Conservation (phyloP, 2,329 filamentous ascomycete species). For the Cytospora schulzeri region DNA sequence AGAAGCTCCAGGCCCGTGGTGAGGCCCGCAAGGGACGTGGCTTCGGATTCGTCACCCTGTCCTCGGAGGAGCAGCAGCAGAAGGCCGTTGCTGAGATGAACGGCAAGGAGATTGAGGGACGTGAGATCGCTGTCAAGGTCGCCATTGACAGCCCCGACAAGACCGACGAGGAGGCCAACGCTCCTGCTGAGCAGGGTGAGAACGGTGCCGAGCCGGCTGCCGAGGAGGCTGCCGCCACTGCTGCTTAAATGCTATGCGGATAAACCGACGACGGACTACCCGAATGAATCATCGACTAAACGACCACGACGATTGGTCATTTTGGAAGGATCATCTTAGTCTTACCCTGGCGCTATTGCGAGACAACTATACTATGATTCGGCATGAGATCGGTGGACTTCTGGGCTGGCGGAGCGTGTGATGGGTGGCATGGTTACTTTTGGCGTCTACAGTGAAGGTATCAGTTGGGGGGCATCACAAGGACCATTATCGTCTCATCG, state of each 20-base stretch:
- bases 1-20: constrained; percentile 98
- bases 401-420: constrained; percentile 27
- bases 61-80: constrained; percentile 92
- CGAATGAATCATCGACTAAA: constrained; percentile 16
- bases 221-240: constrained; percentile 32
- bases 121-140: constrained; percentile 99
- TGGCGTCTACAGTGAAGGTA: constrained; percentile 28
- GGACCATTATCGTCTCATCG: constrained; percentile 37
- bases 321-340: constrained; percentile 27
- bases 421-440: constrained; percentile 14
- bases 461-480: constrained; percentile 36
- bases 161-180: constrained; percentile 80
- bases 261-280: constrained; percentile 7
- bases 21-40: constrained; percentile 99
- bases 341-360: constrained; percentile 24
- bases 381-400: constrained; percentile 30
- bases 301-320: constrained; percentile 12
- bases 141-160: constrained; percentile 99
- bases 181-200: constrained; percentile 44
- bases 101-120: constrained; percentile 97
- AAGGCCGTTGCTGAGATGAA: constrained; percentile 99
- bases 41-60: constrained; percentile 96
- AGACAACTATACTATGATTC: constrained; percentile 30
- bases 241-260: constrained; percentile 36
- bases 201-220: constrained; percentile 38